Conservation (phyloP, 2,329 filamentous ascomycete species). For the Cephalotrichum gorgonifer region DNA sequence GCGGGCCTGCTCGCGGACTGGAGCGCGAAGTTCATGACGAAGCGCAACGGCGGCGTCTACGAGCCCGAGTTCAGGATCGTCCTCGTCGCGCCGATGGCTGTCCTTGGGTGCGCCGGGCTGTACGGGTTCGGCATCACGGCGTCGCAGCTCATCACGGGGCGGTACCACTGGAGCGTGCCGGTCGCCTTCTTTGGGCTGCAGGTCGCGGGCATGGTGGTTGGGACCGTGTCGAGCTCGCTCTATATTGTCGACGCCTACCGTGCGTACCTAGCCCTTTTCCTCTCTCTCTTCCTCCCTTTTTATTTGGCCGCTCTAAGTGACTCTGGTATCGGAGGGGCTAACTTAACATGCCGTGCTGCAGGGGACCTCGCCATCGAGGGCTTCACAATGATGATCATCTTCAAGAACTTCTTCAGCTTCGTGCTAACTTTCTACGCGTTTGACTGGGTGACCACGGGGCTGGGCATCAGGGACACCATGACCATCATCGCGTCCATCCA, state of each 20-base stretch:
- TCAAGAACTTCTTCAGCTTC: slow-evolving; percentile 93
- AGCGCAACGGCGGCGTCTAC: slow-evolving; percentile 68
- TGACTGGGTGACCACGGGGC: slow-evolving; percentile 61
- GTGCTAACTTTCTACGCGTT: slow-evolving; percentile 75
- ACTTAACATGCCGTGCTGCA: too few species aligned
- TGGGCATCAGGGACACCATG: slow-evolving; percentile 52
- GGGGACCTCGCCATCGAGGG: slow-evolving; percentile 75
- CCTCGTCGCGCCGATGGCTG: slow-evolving; percentile 70
- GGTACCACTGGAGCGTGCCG: slow-evolving; percentile 62
- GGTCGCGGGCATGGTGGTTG: slow-evolving; percentile 85
- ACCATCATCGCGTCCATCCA: slow-evolving; percentile 66
- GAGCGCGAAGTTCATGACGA: slow-evolving; percentile 59
- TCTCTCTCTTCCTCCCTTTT: slow-evolving; percentile 6
- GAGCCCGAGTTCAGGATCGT: slow-evolving; percentile 86
- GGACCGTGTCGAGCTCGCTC: slow-evolving; percentile 72
- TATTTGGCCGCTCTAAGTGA: neutral
- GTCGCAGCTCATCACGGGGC: slow-evolving; percentile 38
- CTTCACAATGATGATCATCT: slow-evolving; percentile 82
- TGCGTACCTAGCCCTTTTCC: slow-evolving; percentile 28
- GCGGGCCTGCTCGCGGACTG: slow-evolving; percentile 66
- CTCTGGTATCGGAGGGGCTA: too few species aligned
- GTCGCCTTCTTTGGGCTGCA: slow-evolving; percentile 77
- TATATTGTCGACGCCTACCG: slow-evolving; percentile 93
- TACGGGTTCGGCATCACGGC: slow-evolving; percentile 77
- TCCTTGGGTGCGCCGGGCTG: slow-evolving; percentile 67